phyloP scores from a whole-genome alignment of 495 filamentous ascomycete genomes.

The Penicillium chermesinum region DNA sequence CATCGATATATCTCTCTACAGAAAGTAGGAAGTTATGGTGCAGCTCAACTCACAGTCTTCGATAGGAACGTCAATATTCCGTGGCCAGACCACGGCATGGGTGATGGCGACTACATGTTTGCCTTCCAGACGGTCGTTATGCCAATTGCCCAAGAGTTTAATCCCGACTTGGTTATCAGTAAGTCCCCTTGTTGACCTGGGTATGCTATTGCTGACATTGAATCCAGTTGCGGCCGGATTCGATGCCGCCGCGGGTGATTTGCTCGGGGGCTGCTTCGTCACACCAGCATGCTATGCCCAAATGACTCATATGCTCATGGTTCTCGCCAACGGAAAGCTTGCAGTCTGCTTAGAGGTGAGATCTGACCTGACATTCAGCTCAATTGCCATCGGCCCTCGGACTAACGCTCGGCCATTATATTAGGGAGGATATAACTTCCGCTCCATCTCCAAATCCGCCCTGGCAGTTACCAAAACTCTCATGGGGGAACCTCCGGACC shows the following conservation, averaged over 20 bases:
- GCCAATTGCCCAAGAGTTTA: constrained; percentile 89
- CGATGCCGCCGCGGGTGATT: constrained; percentile 89
- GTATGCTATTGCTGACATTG: constrained; percentile 7
- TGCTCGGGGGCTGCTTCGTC: constrained; percentile 86
- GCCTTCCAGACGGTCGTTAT: constrained; percentile 97
- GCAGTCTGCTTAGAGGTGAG: constrained; percentile 78
- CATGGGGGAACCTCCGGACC: constrained; percentile 89
- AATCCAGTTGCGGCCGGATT: constrained; percentile 81
- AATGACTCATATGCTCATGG: constrained; percentile 99
- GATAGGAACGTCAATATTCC: constrained; percentile 96
- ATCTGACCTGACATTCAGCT: not conserved
- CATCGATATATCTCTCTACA: no score
- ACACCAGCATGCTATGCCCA: constrained; percentile 89
- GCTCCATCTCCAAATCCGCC: constrained; percentile 86
- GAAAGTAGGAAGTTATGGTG: no score
- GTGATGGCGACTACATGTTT: constrained; percentile 92
- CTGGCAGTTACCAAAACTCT: constrained; percentile 86
- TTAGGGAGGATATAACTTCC: constrained; percentile 87
- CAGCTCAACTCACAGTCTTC: no score
- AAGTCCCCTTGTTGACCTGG: constrained; percentile 8
- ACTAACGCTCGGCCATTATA: not conserved
- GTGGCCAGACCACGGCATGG: constrained; percentile 89
- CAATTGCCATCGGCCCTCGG: not conserved
- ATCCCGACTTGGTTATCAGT: constrained; percentile 89
- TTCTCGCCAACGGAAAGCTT: constrained; percentile 83